Evolutionary conservation across 2,329 filamentous ascomycete species (phyloP).

Genomic region (Xylaria sp.): DNA sequence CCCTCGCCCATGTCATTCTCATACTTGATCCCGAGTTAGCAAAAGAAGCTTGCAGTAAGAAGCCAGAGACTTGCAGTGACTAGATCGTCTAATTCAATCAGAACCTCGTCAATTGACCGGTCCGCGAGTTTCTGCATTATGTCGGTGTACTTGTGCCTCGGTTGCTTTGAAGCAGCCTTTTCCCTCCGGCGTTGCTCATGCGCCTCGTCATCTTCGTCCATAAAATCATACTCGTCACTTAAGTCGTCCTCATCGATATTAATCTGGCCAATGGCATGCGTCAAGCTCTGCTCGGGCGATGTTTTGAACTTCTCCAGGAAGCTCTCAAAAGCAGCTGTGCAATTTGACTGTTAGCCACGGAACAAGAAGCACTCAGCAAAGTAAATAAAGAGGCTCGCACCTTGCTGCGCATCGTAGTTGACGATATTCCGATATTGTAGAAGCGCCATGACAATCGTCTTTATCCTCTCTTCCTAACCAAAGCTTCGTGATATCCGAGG

Average conservation of each 20-base stretch:
- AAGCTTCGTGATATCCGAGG: constrained; percentile 20
- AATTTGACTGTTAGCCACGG: constrained; percentile 46
- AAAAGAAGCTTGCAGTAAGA: background rate
- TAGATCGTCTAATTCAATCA: constrained; percentile 91
- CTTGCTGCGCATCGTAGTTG: constrained; percentile 87
- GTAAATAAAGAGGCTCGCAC: constrained; percentile 60
- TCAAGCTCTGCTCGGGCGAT: constrained; percentile 74
- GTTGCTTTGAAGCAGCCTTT: constrained; percentile 62
- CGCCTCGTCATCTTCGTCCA: constrained; percentile 80
- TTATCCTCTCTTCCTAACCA: constrained; percentile 29
- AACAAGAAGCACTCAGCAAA: background rate
- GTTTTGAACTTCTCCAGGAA: constrained; percentile 92
- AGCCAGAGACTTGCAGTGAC: constrained; percentile 67
- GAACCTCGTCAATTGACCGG: constrained; percentile 78
- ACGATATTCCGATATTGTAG: constrained; percentile 81
- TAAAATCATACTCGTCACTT: constrained; percentile 92
- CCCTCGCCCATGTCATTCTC: constrained; percentile 77
- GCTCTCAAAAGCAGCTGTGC: constrained; percentile 80
- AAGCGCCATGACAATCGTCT: constrained; percentile 76
- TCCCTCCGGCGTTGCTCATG: constrained; percentile 62
- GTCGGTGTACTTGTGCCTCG: constrained; percentile 87
- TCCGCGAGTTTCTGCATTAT: constrained; percentile 89
- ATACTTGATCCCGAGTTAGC: constrained; percentile 65
- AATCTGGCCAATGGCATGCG: constrained; percentile 84
- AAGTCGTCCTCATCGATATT: constrained; percentile 88